phyloP scores from a whole-genome alignment of 2,329 filamentous ascomycete species.

The Sphaerulina populicola region DNA sequence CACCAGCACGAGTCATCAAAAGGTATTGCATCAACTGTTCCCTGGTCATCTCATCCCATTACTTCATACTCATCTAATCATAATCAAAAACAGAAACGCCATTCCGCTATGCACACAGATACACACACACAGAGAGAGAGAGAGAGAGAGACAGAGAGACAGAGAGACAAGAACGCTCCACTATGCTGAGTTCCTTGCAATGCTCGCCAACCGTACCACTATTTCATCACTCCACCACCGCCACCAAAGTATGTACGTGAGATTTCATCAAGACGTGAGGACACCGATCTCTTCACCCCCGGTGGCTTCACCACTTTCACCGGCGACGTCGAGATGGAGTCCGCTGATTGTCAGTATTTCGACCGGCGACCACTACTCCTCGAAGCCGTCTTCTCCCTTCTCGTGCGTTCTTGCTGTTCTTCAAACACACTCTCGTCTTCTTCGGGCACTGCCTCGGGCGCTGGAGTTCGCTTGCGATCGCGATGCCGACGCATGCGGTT shows the following conservation, averaged over 20 bases:
- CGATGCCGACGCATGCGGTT: slow-evolving; percentile 58
- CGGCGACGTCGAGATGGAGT: slow-evolving; percentile 2
- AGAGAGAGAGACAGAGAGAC: too few species aligned
- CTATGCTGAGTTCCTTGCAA: neutral
- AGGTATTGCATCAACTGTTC: too few species aligned
- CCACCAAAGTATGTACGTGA: slow-evolving; percentile 8
- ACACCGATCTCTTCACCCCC: slow-evolving; percentile 7
- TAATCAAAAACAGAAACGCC: too few species aligned
- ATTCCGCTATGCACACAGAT: too few species aligned
- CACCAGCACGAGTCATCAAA: too few species aligned
- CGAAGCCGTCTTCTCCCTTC: slow-evolving; percentile 2
- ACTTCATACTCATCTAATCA: too few species aligned
- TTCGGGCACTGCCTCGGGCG: slow-evolving; percentile 65
- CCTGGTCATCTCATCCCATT: too few species aligned
- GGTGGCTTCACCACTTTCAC: neutral
- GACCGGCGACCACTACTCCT: slow-evolving; percentile 6
- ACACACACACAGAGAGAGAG: too few species aligned
- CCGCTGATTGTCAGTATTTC: slow-evolving; percentile 12
- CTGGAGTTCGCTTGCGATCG: slow-evolving; percentile 57
- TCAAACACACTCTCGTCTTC: slow-evolving; percentile 46
- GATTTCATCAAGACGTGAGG: slow-evolving; percentile 7
- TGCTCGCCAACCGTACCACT: neutral
- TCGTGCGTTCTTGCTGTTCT: slow-evolving; percentile 20
- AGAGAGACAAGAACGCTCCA: too few species aligned
- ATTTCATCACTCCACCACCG: neutral